Evolutionary conservation across 2,329 filamentous ascomycete genomes (phyloP).

Genomic region (Neofusicoccum kwambonambiense): DNA sequence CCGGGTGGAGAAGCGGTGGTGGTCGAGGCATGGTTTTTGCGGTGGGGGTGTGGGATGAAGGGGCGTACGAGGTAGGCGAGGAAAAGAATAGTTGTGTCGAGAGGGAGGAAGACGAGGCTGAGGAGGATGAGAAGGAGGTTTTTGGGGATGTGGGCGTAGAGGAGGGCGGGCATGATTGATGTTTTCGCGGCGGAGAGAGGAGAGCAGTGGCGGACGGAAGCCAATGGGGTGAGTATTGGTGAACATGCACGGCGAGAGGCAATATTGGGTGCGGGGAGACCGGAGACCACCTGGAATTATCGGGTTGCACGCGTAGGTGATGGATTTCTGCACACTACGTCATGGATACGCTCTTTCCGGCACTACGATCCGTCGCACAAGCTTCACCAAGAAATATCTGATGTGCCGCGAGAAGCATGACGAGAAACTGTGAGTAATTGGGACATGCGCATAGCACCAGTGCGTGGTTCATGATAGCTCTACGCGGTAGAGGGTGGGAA

Average conservation of each 20-base stretch:
- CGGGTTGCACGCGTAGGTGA: not conserved
- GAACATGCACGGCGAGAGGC: not conserved
- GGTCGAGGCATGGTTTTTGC: not conserved
- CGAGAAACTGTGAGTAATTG: not conserved
- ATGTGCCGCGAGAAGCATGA: not conserved
- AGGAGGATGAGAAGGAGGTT: constrained; percentile 49
- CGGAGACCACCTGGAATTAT: not conserved
- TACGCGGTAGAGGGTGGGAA: not conserved
- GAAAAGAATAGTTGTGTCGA: constrained; percentile 36
- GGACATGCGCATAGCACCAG: no score
- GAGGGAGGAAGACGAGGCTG: constrained; percentile 30
- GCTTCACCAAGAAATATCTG: not conserved
- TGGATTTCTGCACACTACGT: not conserved
- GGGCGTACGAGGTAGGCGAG: constrained; percentile 33
- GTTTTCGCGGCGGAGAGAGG: not conserved
- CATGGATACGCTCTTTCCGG: constrained; percentile 9
- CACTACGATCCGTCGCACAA: not conserved
- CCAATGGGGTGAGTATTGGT: not conserved
- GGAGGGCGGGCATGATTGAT: constrained; percentile 24
- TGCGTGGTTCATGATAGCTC: not conserved
- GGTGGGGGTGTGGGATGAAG: constrained; percentile 26
- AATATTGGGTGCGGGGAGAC: not conserved
- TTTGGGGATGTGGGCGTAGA: constrained; percentile 46
- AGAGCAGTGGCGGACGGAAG: not conserved
- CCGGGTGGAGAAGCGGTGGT: constrained; percentile 20